Conservation (phyloP, 441 rosid genomes). For the Croton laevigatus region DNA sequence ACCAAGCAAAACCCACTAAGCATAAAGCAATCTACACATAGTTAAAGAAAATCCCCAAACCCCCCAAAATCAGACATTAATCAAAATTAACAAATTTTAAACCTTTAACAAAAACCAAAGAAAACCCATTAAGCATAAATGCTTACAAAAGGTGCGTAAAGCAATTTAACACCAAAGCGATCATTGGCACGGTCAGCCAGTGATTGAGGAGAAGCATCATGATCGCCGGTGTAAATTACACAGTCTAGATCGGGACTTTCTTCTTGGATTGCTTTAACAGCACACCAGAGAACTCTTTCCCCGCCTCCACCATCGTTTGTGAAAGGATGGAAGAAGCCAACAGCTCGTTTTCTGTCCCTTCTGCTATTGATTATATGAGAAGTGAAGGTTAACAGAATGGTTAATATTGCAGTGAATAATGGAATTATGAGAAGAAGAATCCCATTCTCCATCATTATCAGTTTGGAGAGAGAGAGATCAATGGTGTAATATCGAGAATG, state of each 20-base stretch:
- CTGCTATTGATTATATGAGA: conserved; percentile 41
- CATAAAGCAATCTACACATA: too few species aligned
- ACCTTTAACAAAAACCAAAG: background rate
- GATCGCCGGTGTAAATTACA: conserved; percentile 75
- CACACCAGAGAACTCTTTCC: conserved; percentile 96
- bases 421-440: conserved; percentile 28
- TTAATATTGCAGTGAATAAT: conserved; percentile 30
- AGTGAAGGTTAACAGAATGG: conserved; percentile 35
- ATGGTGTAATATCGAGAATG: background rate
- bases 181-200: conserved; percentile 66
- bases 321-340: conserved; percentile 91
- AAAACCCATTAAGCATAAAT: background rate
- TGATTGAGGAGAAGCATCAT: conserved; percentile 61
- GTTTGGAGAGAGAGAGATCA: background rate
- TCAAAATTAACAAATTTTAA: conserved; percentile 3
- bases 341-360: conserved; percentile 42
- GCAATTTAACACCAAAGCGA: conserved; percentile 80
- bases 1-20: too few species aligned
- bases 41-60: background rate
- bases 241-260: conserved; percentile 63
- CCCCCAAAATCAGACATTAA: background rate
- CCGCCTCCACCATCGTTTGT: conserved; percentile 99
- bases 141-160: conserved; percentile 64
- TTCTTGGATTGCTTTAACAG: conserved; percentile 89
- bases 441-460: conserved; percentile 34